Percentiles rank a stretch among this genome's conserved stretches.
phyloP scores from a whole-genome alignment of 139 green algal species.

The Picochlorum sp. region DNA sequence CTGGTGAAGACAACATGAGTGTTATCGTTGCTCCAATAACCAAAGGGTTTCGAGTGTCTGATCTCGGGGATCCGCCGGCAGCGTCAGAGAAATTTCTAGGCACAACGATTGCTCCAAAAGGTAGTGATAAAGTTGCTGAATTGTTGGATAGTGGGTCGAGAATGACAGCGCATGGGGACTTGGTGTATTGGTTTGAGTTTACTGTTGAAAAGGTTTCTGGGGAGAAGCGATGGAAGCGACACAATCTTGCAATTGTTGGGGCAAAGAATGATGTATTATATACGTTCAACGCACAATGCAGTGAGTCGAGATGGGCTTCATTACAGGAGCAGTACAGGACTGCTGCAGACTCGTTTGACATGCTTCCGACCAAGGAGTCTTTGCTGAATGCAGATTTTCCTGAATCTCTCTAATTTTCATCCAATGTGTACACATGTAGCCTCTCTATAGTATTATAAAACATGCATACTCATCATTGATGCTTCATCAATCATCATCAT shows the following conservation, averaged over 20 bases:
- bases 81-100: slow-evolving; percentile 48
- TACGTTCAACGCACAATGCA: slow-evolving; percentile 66
- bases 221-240: slow-evolving; percentile 49
- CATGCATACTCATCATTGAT: no score
- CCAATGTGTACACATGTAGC: no score
- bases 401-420: slow-evolving; percentile 2
- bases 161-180: slow-evolving; percentile 13
- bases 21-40: slow-evolving; percentile 78
- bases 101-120: slow-evolving; percentile 41
- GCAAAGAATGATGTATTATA: slow-evolving; percentile 49
- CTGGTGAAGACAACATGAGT: slow-evolving; percentile 82
- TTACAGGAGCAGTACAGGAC: not conserved
- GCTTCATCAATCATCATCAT: no score
- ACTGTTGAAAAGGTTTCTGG: slow-evolving; percentile 35
- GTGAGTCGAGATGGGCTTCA: slow-evolving; percentile 43
- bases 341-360: slow-evolving; percentile 4
- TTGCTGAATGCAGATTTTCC: not conserved
- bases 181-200: slow-evolving; percentile 78
- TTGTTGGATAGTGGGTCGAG: slow-evolving; percentile 41
- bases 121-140: slow-evolving; percentile 32
- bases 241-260: slow-evolving; percentile 74
- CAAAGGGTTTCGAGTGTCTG: slow-evolving; percentile 57
- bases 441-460: no score
- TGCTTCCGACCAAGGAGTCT: not conserved
- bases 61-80: slow-evolving; percentile 44